Conservation (phyloP, 345 rosid species). For the Linum tenue region DNA sequence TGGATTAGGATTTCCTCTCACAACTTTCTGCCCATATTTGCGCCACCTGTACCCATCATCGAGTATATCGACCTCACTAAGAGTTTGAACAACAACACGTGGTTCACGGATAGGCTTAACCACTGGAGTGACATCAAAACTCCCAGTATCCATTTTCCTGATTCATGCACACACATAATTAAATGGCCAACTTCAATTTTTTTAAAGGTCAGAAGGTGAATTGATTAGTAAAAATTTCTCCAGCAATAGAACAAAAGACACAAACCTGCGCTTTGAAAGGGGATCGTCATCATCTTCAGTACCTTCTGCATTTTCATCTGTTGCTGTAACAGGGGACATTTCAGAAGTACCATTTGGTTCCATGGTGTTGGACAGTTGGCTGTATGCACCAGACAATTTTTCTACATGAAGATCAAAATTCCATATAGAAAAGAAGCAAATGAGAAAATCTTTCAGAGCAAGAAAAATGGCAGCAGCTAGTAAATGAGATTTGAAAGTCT, state of each 20-base stretch:
- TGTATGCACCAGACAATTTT: conserved; percentile 43
- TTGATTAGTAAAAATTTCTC: neutral
- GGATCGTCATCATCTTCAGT: conserved; percentile 76
- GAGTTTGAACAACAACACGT: conserved; percentile 81
- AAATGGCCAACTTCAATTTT: no score
- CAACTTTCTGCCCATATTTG: conserved; percentile 5
- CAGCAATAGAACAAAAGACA: conserved; percentile 7
- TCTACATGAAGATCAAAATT: conserved; percentile 31
- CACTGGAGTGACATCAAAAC: conserved; percentile 69
- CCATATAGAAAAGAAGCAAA: conserved; percentile 10
- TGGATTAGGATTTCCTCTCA: conserved; percentile 4
- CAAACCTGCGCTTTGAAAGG: conserved; percentile 72
- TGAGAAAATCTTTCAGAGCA: neutral
- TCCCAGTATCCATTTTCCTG: conserved; percentile 75
- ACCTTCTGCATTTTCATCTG: conserved; percentile 51
- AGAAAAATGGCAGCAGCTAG: neutral
- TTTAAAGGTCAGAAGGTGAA: no score
- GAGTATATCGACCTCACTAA: neutral
- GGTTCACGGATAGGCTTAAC: conserved; percentile 97
- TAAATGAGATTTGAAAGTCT: neutral
- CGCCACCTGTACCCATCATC: conserved; percentile 7
- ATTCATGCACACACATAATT: conserved; percentile 7
- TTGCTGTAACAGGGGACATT: conserved; percentile 40
- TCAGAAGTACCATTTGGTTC: conserved; percentile 52
- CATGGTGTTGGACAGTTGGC: conserved; percentile 32